These are phyloP conservation scores for Alternaria brassicicola DNA, from an alignment of 2,329 filamentous ascomycete genomes.

Conservation along the genomic window DNA sequence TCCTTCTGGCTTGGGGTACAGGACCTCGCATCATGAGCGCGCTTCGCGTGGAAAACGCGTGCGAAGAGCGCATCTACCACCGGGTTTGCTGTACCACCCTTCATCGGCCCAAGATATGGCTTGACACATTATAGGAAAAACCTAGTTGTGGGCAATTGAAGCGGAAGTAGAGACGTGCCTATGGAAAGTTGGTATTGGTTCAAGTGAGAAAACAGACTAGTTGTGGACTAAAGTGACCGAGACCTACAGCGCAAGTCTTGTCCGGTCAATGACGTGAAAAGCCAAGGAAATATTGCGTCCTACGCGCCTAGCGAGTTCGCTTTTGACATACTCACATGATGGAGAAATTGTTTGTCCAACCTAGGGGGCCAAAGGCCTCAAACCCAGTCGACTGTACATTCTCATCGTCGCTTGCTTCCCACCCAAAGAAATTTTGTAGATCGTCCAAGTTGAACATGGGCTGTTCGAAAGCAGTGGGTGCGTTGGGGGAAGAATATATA, in stretches of 20 bases:
- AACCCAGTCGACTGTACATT: conserved; percentile 38
- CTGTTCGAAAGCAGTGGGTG: conserved; percentile 25
- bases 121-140: too few species aligned
- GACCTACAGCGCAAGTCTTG: background rate
- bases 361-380: conserved; percentile 38
- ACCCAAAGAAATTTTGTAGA: conserved; percentile 43
- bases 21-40: too few species aligned
- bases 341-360: conserved; percentile 38
- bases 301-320: background rate
- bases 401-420: conserved; percentile 34
- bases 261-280: background rate
- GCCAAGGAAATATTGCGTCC: background rate
- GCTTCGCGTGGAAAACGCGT: too few species aligned
- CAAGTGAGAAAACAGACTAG: background rate
- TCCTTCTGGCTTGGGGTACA: too few species aligned
- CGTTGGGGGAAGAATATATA: conserved; percentile 17
- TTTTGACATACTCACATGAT: conserved; percentile 23
- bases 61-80: too few species aligned
- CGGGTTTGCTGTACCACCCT: too few species aligned
- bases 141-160: too few species aligned
- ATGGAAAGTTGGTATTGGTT: background rate
- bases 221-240: background rate
- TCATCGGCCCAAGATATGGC: too few species aligned
- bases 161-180: background rate
- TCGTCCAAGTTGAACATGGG: conserved; percentile 42